These are phyloP conservation scores for Solanum sparsipilum DNA, from an alignment of 257 asterid genomes.

Conservation along the genomic window DNA sequence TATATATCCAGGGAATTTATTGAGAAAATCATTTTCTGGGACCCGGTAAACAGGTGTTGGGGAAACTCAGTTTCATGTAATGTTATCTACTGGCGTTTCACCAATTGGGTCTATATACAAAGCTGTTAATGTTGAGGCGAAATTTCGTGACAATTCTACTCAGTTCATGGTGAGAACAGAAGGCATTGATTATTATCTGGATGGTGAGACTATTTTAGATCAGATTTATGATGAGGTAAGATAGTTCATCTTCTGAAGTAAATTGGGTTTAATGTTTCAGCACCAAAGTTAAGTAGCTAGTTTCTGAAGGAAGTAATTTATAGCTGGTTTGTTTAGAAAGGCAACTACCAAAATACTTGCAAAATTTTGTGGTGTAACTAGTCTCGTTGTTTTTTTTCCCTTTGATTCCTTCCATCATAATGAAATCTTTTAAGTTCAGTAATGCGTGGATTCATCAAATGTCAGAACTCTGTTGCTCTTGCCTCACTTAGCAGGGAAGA, in stretches of 20 bases:
- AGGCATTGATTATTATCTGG: slow-evolving; percentile 36
- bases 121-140: slow-evolving; percentile 51
- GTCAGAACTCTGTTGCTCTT: background rate
- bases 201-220: slow-evolving; percentile 58
- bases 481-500: background rate
- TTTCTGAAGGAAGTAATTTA: background rate
- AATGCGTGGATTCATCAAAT: background rate
- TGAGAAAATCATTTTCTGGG: background rate
- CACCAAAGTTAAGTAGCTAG: background rate
- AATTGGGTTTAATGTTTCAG: background rate
- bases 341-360: background rate
- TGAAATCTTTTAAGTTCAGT: background rate
- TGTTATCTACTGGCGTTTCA: slow-evolving; percentile 55
- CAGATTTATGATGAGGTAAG: slow-evolving; percentile 60
- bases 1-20: background rate
- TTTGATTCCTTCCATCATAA: background rate
- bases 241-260: background rate
- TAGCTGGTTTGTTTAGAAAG: background rate
- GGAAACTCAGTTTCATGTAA: slow-evolving; percentile 60
- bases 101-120: slow-evolving; percentile 59
- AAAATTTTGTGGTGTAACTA: background rate
- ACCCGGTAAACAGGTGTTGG: slow-evolving; percentile 39
- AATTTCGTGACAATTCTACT: slow-evolving; percentile 17
- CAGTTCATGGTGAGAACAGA: slow-evolving; percentile 61
- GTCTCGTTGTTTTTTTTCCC: background rate